These are phyloP conservation scores for Eutrema yunnanense DNA, from an alignment of 345 rosid genomes.

Conservation along the genomic window DNA sequence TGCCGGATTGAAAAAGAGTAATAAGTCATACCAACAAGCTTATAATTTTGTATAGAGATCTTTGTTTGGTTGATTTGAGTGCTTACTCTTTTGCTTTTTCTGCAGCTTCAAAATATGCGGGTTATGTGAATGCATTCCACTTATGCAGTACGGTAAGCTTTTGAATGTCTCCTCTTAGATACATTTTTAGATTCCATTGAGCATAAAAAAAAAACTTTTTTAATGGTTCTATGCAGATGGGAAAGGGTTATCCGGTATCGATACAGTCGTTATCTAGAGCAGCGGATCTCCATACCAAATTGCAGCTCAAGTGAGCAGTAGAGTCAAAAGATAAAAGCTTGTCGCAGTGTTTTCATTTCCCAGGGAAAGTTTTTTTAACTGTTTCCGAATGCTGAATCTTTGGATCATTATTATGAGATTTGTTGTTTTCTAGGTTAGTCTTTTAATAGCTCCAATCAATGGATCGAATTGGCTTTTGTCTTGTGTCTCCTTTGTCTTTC, in stretches of 20 bases:
- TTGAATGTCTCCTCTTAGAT: neutral
- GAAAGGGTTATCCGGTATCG: constrained; percentile 71
- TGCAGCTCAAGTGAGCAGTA: constrained; percentile 33
- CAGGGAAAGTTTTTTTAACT: neutral
- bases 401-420: neutral
- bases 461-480: neutral
- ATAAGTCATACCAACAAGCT: neutral
- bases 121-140: constrained; percentile 70
- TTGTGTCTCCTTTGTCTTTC: neutral
- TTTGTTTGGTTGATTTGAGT: neutral
- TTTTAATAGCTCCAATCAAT: neutral
- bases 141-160: constrained; percentile 77
- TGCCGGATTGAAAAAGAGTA: constrained; percentile 92
- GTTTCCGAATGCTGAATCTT: neutral
- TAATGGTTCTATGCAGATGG: constrained; percentile 61
- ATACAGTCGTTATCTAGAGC: constrained; percentile 94
- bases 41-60: neutral
- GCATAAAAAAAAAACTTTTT: neutral
- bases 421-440: constrained; percentile 15
- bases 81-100: neutral
- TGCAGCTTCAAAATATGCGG: constrained; percentile 93
- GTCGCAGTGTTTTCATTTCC: neutral
- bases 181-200: neutral
- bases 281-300: constrained; percentile 66
- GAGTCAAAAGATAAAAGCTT: neutral